Evolutionary conservation across 495 filamentous ascomycete species (phyloP).

Genomic region (Podospora pseudocomata): DNA sequence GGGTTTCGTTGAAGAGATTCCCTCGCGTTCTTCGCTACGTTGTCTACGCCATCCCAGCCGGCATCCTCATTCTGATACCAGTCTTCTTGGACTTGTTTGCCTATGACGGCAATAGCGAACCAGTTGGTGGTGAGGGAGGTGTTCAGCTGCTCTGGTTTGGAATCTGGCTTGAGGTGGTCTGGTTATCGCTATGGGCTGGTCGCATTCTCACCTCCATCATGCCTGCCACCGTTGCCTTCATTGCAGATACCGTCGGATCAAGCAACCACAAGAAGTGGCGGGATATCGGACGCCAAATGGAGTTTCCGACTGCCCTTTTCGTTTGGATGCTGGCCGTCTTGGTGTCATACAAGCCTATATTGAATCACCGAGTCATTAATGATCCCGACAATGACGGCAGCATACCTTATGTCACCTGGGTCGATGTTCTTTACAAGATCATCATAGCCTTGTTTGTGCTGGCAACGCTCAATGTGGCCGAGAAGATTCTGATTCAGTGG

Average conservation of each 20-base stretch:
- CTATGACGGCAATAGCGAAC: constrained; percentile 41
- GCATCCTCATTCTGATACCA: constrained; percentile 72
- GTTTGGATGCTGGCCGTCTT: constrained; percentile 89
- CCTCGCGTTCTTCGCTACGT: constrained; percentile 80
- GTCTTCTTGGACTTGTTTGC: constrained; percentile 70
- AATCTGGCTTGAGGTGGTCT: constrained; percentile 91
- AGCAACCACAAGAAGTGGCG: constrained; percentile 87
- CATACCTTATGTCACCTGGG: constrained; percentile 60
- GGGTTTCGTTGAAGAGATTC: constrained; percentile 59
- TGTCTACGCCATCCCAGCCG: constrained; percentile 77
- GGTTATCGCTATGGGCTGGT: constrained; percentile 85
- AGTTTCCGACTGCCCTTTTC: constrained; percentile 82
- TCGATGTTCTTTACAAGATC: constrained; percentile 78
- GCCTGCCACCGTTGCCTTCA: constrained; percentile 60
- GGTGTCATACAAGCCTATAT: constrained; percentile 64
- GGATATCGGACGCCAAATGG: constrained; percentile 81
- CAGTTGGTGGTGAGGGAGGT: constrained; percentile 64
- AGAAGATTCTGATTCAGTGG: constrained; percentile 93
- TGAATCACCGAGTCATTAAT: constrained; percentile 63
- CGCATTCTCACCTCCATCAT: constrained; percentile 72
- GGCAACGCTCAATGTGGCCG: constrained; percentile 73
- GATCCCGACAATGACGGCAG: constrained; percentile 42
- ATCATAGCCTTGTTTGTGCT: constrained; percentile 79
- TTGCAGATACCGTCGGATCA: constrained; percentile 77
- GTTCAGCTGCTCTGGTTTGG: constrained; percentile 85